Base-by-base conservation (phyloP, 176 grass and related monocot species). In the Avena sativa region DNA sequence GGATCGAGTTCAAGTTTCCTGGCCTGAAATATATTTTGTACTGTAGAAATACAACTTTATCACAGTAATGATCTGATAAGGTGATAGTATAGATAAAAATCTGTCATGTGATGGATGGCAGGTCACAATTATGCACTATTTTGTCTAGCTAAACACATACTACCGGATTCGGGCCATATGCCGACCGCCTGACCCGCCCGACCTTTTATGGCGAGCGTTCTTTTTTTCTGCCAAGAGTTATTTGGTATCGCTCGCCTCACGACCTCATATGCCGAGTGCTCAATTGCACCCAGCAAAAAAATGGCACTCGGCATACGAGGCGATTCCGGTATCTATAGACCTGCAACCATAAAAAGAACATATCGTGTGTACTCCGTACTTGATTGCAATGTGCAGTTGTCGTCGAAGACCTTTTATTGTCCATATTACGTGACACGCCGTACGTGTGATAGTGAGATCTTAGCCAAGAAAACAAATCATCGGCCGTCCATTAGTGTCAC, bases 371-470 rank as follows among this genome's bases (percentile, higher is more conserved):
- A 47, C 46, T 47, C 25, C 25, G 46, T 47, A 47, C 46, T 47
- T 20, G 19, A 30, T 66, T 64, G 46, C 47, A 78, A 36, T 76
- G 47, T 77, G 44, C 13, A 76, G 52, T 32, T 32, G 30, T 13
- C 55, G 62, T 46, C 36, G 32, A 79, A 65, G 30, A 69, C 61
- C 28, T 30, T 7, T 55, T 78, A 64, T 23, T 81, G 53, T 74
- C 67, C 79, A 87, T 74, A 79, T 80, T 65, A 68, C 58, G 26
- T 51, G 49, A 75, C 7, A 75, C 7, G 58, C 76, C 68, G 89
- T 91, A 84, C 86, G 77, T 88, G 90, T 78, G 90, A 88, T 47
- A 81, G 62, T 63, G 89, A 80, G 66, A 80, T 87, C 36, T 25
- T 10, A 66, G 14, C 60, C 26, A 68, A 19, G 10, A 47, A 78